Conservation (phyloP, 495 filamentous ascomycete genomes). For the Stereocaulon alpinum region DNA sequence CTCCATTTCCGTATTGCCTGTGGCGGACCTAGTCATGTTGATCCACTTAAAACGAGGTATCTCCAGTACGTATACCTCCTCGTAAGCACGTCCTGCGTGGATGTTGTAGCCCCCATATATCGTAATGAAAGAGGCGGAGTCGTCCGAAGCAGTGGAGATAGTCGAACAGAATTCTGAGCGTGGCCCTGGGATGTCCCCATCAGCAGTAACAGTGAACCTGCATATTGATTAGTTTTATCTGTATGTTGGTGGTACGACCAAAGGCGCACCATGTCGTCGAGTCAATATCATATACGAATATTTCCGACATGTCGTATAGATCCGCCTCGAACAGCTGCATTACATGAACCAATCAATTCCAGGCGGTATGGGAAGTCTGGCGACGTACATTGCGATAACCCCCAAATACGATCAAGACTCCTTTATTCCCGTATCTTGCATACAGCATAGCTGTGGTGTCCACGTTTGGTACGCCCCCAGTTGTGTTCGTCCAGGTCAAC, state of each 20-base stretch:
- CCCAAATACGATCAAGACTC: constrained; percentile 4
- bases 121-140: constrained; percentile 10
- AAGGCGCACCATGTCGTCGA: neutral
- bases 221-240: neutral
- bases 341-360: neutral
- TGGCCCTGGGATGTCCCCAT: neutral
- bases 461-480: neutral
- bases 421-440: neutral
- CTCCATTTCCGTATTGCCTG: neutral
- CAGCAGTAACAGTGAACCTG: neutral
- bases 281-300: neutral
- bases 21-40: neutral
- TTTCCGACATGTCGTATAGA: neutral
- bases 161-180: constrained; percentile 3
- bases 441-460: neutral
- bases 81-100: too few species aligned
- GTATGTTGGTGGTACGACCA: neutral
- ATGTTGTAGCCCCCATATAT: constrained; percentile 8
- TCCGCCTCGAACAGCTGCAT: neutral
- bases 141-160: constrained; percentile 4
- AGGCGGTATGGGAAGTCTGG: neutral
- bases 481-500: constrained; percentile 1
- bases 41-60: neutral
- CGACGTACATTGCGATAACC: neutral
- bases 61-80: neutral